Conservation (phyloP, 768 basidiomycete genomes). For the Collybia mongolica region DNA sequence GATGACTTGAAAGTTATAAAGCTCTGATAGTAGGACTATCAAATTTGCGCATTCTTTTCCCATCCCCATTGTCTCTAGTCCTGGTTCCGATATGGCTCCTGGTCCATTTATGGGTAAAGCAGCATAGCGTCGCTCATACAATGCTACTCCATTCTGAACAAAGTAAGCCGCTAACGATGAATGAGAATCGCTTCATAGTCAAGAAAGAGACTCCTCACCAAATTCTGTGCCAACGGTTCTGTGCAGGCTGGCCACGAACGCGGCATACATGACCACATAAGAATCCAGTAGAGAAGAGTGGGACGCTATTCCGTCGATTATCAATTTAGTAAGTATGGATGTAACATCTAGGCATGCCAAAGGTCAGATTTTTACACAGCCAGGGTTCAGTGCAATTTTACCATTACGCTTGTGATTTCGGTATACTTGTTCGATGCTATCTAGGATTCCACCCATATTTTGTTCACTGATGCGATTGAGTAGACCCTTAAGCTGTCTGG, state of each 20-base stretch:
- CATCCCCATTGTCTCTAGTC: slow-evolving; percentile 29
- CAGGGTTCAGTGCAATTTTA: slow-evolving; percentile 25
- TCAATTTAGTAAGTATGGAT: slow-evolving; percentile 68
- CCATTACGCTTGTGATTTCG: slow-evolving; percentile 77
- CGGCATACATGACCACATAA: slow-evolving; percentile 85
- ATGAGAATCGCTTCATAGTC: not conserved
- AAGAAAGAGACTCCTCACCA: slow-evolving; percentile 47
- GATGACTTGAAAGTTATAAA: slow-evolving; percentile 96
- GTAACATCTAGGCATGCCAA: slow-evolving; percentile 64
- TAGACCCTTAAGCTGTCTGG: slow-evolving; percentile 79
- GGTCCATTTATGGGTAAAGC: slow-evolving; percentile 21
- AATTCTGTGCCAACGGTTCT: slow-evolving; percentile 85
- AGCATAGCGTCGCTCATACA: slow-evolving; percentile 61
- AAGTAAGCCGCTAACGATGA: slow-evolving; percentile 69
- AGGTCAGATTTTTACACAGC: not conserved
- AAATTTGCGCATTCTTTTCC: slow-evolving; percentile 93
- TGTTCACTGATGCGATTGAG: slow-evolving; percentile 91
- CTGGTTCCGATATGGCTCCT: slow-evolving; percentile 8
- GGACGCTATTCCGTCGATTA: slow-evolving; percentile 77
- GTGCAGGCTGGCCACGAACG: slow-evolving; percentile 79
- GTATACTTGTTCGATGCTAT: slow-evolving; percentile 74
- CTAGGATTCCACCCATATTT: slow-evolving; percentile 76
- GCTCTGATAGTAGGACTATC: slow-evolving; percentile 81
- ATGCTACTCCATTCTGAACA: slow-evolving; percentile 66
- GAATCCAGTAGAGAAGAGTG: slow-evolving; percentile 84